phyloP scores from a whole-genome alignment of 176 grass and related monocot genomes.

The maize (Zea mays) region DNA sequence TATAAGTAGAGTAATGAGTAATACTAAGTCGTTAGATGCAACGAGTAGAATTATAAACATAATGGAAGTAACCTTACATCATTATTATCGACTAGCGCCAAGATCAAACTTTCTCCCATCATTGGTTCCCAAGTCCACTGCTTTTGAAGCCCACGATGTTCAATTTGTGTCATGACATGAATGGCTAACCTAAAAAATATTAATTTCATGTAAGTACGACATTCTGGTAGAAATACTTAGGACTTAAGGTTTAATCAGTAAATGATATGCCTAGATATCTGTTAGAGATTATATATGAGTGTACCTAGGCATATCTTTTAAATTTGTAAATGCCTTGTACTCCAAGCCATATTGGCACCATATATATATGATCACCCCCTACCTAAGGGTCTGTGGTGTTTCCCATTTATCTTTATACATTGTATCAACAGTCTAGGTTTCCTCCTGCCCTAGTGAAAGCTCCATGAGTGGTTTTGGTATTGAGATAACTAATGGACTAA shows the following conservation, averaged over 20 bases:
- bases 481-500: no score
- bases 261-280: conserved; percentile 19
- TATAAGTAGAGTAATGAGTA: conserved; percentile 42
- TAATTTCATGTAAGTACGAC: conserved; percentile 36
- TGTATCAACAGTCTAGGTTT: no score
- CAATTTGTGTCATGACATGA: conserved; percentile 80
- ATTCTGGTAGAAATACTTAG: conserved; percentile 13
- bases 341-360: no score
- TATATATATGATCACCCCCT: no score
- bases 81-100: conserved; percentile 76
- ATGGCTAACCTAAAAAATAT: conserved; percentile 61
- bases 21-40: conserved; percentile 28
- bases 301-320: no score
- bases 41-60: conserved; percentile 34
- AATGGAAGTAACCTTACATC: conserved; percentile 59
- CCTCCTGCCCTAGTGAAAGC: no score
- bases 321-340: no score
- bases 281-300: no score
- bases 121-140: conserved; percentile 88
- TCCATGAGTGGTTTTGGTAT: no score
- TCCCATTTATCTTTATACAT: no score
- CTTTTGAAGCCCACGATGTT: conserved; percentile 72
- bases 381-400: no score
- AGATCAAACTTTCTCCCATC: conserved; percentile 95
- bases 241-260: conserved; percentile 24